A percentile compares a stretch with the other conserved stretches of the same genome.
phyloP scores from a whole-genome alignment of 2,329 filamentous ascomycete genomes.

The Neofusicoccum laricinum region DNA sequence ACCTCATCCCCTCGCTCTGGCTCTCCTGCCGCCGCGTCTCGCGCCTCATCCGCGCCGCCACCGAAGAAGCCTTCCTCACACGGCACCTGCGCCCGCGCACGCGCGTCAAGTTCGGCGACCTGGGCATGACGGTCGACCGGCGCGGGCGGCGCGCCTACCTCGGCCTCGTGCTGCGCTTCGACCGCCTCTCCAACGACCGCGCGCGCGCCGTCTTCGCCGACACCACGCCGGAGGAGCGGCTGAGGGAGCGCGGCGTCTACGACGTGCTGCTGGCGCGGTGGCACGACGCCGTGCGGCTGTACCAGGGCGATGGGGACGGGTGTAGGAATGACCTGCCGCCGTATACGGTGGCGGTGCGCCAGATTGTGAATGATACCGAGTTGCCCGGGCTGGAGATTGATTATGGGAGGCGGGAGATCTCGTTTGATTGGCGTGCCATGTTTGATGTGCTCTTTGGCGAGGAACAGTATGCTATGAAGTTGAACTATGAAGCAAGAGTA shows the following conservation, averaged over 20 bases:
- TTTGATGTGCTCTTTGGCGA: slow-evolving; percentile 33
- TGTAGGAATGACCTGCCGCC: slow-evolving; percentile 29
- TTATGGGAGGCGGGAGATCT: slow-evolving; percentile 22
- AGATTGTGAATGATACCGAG: slow-evolving; percentile 32
- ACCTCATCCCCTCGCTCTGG: slow-evolving; percentile 4
- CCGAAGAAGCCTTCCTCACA: slow-evolving; percentile 3
- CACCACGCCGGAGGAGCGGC: background rate
- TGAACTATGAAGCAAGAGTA: background rate
- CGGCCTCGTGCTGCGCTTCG: background rate
- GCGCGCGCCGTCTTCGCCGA: background rate
- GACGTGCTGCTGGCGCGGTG: background rate
- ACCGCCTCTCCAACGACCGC: background rate
- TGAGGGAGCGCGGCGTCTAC: background rate
- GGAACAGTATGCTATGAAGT: slow-evolving; percentile 15
- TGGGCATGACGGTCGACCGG: background rate
- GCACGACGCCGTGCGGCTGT: background rate
- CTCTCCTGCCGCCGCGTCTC: slow-evolving; percentile 14
- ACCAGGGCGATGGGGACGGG: slow-evolving; percentile 7
- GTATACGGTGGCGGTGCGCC: slow-evolving; percentile 29
- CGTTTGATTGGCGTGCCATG: slow-evolving; percentile 29
- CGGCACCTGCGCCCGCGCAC: background rate
- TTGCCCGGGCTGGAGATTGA: slow-evolving; percentile 26
- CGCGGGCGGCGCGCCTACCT: background rate
- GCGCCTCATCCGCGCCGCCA: background rate
- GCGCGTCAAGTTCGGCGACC: background rate